Evolutionary conservation across 2,329 filamentous ascomycete genomes (phyloP).

Genomic region (Diaporthe batatas): DNA sequence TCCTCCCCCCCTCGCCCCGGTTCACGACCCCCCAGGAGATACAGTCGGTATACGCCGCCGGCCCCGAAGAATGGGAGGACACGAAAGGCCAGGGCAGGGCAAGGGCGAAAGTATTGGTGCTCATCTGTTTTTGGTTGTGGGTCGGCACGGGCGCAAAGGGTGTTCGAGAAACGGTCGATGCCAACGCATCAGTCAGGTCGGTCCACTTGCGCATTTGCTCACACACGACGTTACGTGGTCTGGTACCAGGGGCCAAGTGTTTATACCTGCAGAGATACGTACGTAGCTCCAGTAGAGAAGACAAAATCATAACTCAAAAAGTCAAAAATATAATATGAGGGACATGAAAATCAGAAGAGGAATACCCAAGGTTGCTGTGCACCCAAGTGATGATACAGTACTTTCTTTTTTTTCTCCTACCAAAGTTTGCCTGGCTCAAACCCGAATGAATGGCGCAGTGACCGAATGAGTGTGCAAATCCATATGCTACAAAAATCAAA

Average conservation of each 20-base stretch:
- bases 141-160: slow-evolving; percentile 1
- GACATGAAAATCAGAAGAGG: neutral
- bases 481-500: slow-evolving; percentile 24
- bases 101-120: neutral
- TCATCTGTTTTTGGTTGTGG: slow-evolving; percentile 21
- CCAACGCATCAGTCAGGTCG: slow-evolving; percentile 24
- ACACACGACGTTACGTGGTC: slow-evolving; percentile 20
- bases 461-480: slow-evolving; percentile 10
- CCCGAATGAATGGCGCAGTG: slow-evolving; percentile 2
- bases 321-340: neutral
- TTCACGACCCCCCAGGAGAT: slow-evolving; percentile 5
- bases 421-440: slow-evolving; percentile 11
- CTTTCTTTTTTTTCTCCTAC: neutral
- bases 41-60: neutral
- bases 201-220: slow-evolving; percentile 22
- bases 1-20: neutral
- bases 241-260: slow-evolving; percentile 27
- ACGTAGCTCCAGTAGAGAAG: slow-evolving; percentile 15
- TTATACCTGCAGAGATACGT: slow-evolving; percentile 22
- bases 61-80: slow-evolving; percentile 5
- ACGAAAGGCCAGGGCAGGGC: neutral
- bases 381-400: neutral
- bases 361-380: neutral
- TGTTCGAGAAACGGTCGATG: slow-evolving; percentile 18
- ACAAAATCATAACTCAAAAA: neutral